Evolutionary conservation across 2,329 filamentous ascomycete genomes (phyloP), one percentile per base, ranked within the genome.

Genomic region (Diaporthe eres): DNA sequence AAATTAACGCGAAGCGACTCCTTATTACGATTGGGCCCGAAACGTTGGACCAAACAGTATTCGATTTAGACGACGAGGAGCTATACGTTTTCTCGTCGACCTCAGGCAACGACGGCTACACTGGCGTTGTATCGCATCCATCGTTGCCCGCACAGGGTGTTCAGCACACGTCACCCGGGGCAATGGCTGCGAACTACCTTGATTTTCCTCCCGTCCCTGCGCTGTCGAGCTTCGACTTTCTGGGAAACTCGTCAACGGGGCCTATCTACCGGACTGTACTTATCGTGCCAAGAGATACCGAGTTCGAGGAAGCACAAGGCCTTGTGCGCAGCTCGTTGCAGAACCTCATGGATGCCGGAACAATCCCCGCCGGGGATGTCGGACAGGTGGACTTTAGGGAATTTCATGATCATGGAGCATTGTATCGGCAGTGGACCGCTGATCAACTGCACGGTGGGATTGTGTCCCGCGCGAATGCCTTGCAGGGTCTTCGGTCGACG

Each of bases 401-500:
- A n/a, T 67, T 67, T 22, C 10, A 51, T 8, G 61, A 67, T n/a
- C 61, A 67, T 34, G 61, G 61, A 34, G 9, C 10, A 7, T 12
- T 67, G 31, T 67, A 67, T 17, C 42, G 61, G 42, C 61, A 37
- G 28, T 67, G 61, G 61, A 22, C 61, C 1, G 28, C 44, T 51
- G 61, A 67, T 67, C 42, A 67, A 37, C 44, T 67, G 19, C 61
- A 22, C 10, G 44, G 44, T n/a, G 61, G 61, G 10, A 37, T 67
- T 37, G 61, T 67, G 28, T 49, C 61, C 17, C 42, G 44, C 10
- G 44, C 44, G 19, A 51, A 34, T 17, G 61, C 61, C 19, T n/a
- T 67, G 61, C 61, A 67, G 44, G 61, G 61, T n/a, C 61, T 49
- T n/a, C 61, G 61, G 25, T 67, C 61, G 31, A 67, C 44, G 2